Percentiles rank a stretch among this genome's conserved stretches.
Evolutionary conservation across 805 yeast species (phyloP).

Genomic region (Yarrowia phangngaensis): DNA sequence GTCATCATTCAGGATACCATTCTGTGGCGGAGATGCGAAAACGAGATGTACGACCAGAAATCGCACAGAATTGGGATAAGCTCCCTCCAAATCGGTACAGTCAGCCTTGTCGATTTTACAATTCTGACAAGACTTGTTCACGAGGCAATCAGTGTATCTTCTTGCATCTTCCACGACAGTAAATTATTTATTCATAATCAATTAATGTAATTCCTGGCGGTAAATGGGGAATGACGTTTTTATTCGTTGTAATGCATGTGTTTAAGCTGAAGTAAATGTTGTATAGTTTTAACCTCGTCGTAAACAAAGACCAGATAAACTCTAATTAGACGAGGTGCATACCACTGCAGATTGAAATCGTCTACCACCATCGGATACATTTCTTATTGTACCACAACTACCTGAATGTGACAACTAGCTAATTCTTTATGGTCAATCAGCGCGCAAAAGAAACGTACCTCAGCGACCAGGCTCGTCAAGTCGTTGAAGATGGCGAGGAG

Average conservation of each 20-base stretch:
- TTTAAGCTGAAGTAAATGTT: too few species aligned
- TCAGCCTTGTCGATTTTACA: conserved; percentile 22
- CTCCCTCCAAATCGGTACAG: conserved; percentile 20
- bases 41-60: conserved; percentile 16
- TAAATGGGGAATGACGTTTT: too few species aligned
- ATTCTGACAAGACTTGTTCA: conserved; percentile 14
- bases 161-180: conserved; percentile 13
- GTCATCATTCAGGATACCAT: neutral
- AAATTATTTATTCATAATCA: neutral
- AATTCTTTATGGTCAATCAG: conserved; percentile 25
- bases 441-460: conserved; percentile 22
- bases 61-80: neutral
- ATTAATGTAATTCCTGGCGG: too few species aligned
- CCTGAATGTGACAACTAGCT: too few species aligned
- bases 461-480: conserved; percentile 22
- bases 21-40: conserved; percentile 1
- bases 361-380: too few species aligned
- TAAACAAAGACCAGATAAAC: too few species aligned
- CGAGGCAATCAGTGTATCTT: conserved; percentile 24
- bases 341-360: too few species aligned
- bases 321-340: too few species aligned
- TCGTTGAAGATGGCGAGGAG: conserved; percentile 35
- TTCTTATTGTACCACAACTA: too few species aligned
- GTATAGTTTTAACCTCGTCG: too few species aligned
- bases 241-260: too few species aligned